Conservation (phyloP, 441 rosid genomes). For the Adansonia grandidieri region DNA sequence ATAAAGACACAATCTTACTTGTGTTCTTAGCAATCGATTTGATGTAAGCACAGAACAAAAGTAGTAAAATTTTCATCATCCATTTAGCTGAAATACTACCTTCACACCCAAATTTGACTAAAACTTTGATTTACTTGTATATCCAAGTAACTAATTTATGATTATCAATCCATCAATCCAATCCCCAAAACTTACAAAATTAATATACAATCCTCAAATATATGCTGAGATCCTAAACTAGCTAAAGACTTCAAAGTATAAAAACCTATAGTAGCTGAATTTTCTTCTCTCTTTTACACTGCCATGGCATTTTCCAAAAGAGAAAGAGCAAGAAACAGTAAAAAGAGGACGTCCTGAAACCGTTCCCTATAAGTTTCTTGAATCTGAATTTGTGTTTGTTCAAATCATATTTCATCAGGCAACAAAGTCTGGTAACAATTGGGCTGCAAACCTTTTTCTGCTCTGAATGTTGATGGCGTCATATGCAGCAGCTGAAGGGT, state of each 20-base stretch:
- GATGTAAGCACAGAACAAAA: background rate
- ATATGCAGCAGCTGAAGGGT: conserved; percentile 67
- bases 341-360: conserved; percentile 30
- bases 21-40: background rate
- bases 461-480: conserved; percentile 77
- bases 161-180: conserved; percentile 59
- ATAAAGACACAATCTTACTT: background rate
- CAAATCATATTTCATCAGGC: conserved; percentile 42
- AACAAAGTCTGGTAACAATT: conserved; percentile 84
- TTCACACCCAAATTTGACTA: conserved; percentile 8
- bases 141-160: conserved; percentile 46
- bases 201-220: conserved; percentile 75
- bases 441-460: conserved; percentile 87
- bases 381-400: background rate
- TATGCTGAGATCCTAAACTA: conserved; percentile 64
- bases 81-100: background rate
- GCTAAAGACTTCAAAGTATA: conserved; percentile 65
- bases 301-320: conserved; percentile 41
- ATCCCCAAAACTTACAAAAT: conserved; percentile 74
- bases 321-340: conserved; percentile 38
- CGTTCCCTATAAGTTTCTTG: background rate
- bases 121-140: conserved; percentile 38
- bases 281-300: conserved; percentile 59
- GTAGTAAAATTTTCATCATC: background rate
- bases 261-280: conserved; percentile 53